phyloP scores from a whole-genome alignment of 2,329 filamentous ascomycete genomes.

The Fusarium circinatum region DNA sequence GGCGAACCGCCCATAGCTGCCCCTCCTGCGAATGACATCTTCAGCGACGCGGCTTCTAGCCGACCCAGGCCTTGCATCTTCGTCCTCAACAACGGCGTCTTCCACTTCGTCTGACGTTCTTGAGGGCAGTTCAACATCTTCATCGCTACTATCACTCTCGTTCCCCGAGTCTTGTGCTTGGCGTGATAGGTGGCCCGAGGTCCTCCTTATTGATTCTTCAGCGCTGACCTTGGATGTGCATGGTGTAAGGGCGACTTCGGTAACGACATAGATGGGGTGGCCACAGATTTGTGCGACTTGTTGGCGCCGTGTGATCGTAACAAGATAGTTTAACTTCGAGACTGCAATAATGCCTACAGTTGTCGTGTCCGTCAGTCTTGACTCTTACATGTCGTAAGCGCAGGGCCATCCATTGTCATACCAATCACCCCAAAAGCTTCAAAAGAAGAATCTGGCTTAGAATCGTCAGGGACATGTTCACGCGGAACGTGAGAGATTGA shows the following conservation, averaged over 20 bases:
- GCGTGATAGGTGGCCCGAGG: conserved; percentile 57
- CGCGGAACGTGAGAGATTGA: conserved; percentile 56
- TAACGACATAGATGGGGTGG: conserved; percentile 85
- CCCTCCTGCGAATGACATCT: conserved; percentile 85
- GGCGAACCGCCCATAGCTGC: conserved; percentile 89
- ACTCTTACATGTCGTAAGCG: conserved; percentile 24
- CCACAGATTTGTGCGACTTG: conserved; percentile 90
- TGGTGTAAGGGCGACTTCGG: conserved; percentile 90
- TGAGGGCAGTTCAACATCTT: conserved; percentile 52
- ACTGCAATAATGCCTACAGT: conserved; percentile 81
- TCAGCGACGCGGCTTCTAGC: conserved; percentile 77
- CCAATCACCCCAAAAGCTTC: conserved; percentile 70
- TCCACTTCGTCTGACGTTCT: conserved; percentile 58
- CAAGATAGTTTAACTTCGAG: conserved; percentile 82
- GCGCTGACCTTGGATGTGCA: conserved; percentile 81
- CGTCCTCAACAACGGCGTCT: conserved; percentile 50
- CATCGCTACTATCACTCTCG: conserved; percentile 60
- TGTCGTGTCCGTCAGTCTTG: conserved; percentile 10
- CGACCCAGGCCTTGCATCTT: conserved; percentile 47
- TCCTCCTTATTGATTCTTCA: conserved; percentile 73
- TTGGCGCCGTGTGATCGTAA: conserved; percentile 86
- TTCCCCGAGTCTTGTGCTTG: conserved; percentile 53
- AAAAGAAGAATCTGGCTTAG: conserved; percentile 61
- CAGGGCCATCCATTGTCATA: conserved; percentile 45
- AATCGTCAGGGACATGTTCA: conserved; percentile 57